phyloP scores from a whole-genome alignment of 768 basidiomycete genomes.

The Serendipita sp. region DNA sequence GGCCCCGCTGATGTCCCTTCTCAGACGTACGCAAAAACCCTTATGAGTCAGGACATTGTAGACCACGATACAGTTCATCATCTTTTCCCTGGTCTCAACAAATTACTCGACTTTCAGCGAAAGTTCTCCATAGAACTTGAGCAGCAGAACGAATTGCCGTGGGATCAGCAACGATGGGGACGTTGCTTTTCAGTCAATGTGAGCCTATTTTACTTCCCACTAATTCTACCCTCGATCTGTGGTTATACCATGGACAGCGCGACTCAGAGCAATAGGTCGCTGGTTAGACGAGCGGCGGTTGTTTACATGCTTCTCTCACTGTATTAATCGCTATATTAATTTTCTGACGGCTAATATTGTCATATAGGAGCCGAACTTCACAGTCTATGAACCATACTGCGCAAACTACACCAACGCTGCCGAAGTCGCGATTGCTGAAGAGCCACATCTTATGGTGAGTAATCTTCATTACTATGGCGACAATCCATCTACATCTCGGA shows the following conservation, averaged over 20 bases:
- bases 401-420: conserved; percentile 83
- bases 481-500: background rate
- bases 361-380: conserved; percentile 79
- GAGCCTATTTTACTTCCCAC: conserved; percentile 29
- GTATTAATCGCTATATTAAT: conserved; percentile 1
- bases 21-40: conserved; percentile 77
- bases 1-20: background rate
- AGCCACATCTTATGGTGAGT: conserved; percentile 73
- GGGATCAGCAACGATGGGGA: conserved; percentile 82
- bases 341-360: background rate
- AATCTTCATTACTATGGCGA: background rate
- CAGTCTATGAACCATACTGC: conserved; percentile 94
- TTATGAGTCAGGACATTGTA: conserved; percentile 69
- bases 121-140: conserved; percentile 85
- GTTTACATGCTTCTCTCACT: conserved; percentile 12
- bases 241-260: conserved; percentile 11
- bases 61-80: conserved; percentile 92
- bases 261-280: background rate
- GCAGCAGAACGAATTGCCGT: conserved; percentile 64
- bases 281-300: conserved; percentile 11
- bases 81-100: conserved; percentile 88
- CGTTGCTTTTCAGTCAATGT: conserved; percentile 70
- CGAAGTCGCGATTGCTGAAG: conserved; percentile 71
- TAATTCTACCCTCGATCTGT: conserved; percentile 25
- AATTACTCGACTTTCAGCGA: conserved; percentile 91